Evolutionary conservation across 1,284 basidiomycete species (phyloP).

Genomic region (Cryptococcus depauperatus): DNA sequence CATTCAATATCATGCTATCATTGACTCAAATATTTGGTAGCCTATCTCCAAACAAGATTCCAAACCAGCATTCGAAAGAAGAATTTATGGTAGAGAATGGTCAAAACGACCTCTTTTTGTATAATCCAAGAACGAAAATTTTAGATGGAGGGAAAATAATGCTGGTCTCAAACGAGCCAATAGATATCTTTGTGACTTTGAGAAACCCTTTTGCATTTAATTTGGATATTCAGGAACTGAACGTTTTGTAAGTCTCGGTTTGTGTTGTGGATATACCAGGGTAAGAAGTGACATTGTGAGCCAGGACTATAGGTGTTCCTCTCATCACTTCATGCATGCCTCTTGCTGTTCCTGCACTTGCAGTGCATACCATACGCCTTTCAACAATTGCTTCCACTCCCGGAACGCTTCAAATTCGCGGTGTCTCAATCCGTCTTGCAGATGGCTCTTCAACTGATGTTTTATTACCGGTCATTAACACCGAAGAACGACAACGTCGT

Average conservation of each 20-base stretch:
- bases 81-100: constrained; percentile 23
- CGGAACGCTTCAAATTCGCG: constrained; percentile 65
- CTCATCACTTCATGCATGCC: constrained; percentile 59
- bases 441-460: constrained; percentile 67
- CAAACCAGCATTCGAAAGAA: constrained; percentile 56
- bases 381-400: constrained; percentile 58
- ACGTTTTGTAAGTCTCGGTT: constrained; percentile 61
- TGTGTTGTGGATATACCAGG: too few species aligned
- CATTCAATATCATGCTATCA: constrained; percentile 2
- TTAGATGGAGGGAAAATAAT: constrained; percentile 53
- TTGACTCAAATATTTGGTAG: constrained; percentile 45
- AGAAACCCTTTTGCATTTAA: constrained; percentile 87
- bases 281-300: too few species aligned
- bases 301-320: constrained; percentile 68
- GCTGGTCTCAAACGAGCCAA: constrained; percentile 71
- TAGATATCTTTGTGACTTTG: constrained; percentile 76
- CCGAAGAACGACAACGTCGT: constrained; percentile 54
- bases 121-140: constrained; percentile 64
- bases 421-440: constrained; percentile 66
- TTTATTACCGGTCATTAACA: constrained; percentile 63
- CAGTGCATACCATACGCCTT: constrained; percentile 65
- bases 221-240: constrained; percentile 70
- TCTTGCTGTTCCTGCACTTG: constrained; percentile 61
- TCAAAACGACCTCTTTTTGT: constrained; percentile 69
- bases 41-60: constrained; percentile 60